Percentiles rank a stretch among this genome's conserved stretches.
phyloP scores from a whole-genome alignment of 2,329 filamentous ascomycete species.

The Monosporascus sp. region DNA sequence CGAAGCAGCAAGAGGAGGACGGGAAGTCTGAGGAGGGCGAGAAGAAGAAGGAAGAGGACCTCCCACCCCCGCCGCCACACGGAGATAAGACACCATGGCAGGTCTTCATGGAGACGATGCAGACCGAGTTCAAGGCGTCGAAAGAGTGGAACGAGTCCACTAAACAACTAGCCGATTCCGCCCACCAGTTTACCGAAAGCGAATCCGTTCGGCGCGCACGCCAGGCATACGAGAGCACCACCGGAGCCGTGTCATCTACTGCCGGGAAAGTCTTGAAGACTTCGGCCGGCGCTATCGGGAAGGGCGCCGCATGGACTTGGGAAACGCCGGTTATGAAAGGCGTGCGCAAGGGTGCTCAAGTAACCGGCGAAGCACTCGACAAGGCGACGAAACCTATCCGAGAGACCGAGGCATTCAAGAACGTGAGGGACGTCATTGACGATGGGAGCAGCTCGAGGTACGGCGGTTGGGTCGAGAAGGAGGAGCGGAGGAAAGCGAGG shows the following conservation, averaged over 20 bases:
- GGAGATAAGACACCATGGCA: constrained; percentile 99
- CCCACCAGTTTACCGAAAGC: constrained; percentile 88
- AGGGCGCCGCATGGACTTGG: constrained; percentile 95
- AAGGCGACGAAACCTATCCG: constrained; percentile 92
- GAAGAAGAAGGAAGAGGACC: constrained; percentile 60
- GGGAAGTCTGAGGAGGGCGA: constrained; percentile 42
- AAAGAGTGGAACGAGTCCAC: constrained; percentile 99
- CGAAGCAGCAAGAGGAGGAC: constrained; percentile 41
- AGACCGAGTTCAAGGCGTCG: constrained; percentile 88
- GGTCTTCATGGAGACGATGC: constrained; percentile 96
- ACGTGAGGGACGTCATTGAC: constrained; percentile 92
- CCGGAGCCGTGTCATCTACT: constrained; percentile 73
- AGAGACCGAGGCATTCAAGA: constrained; percentile 91
- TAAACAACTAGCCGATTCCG: constrained; percentile 83
- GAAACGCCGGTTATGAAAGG: constrained; percentile 91
- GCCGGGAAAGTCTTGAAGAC: constrained; percentile 77
- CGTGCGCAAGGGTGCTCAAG: constrained; percentile 77
- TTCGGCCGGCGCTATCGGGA: constrained; percentile 81
- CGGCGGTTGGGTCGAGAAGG: constrained; percentile 94
- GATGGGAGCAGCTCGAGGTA: constrained; percentile 95
- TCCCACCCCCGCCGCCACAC: constrained; percentile 86
- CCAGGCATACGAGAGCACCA: constrained; percentile 81
- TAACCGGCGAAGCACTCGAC: constrained; percentile 81
- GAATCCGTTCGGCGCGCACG: constrained; percentile 82
- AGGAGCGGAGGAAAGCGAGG: constrained; percentile 77